A percentile compares a stretch with the other conserved stretches of the same genome.
These are phyloP conservation scores for Chlamydomonas applanata DNA, from an alignment of 139 green algal species.

Conservation along the genomic window DNA sequence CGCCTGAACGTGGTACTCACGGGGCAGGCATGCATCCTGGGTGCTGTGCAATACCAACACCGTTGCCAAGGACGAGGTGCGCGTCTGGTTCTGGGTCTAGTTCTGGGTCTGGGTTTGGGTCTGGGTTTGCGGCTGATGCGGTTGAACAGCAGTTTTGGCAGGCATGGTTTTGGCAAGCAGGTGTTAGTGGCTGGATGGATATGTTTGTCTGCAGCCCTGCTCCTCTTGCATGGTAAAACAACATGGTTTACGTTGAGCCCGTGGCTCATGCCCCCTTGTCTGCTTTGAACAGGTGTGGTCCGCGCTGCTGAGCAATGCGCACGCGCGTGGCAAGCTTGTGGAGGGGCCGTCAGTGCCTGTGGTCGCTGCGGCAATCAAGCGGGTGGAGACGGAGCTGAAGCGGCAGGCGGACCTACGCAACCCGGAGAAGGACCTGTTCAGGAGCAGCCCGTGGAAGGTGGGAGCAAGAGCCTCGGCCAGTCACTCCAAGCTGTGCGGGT, in stretches of 20 bases:
- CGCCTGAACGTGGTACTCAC: constrained; percentile 78
- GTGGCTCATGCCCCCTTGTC: background rate
- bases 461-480: too few relatives aligned
- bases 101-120: too few relatives aligned
- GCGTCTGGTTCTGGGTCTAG: too few relatives aligned
- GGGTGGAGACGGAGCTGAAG: background rate
- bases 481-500: too few relatives aligned
- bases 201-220: too few relatives aligned
- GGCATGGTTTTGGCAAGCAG: too few relatives aligned
- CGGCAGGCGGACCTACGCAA: background rate
- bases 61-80: background rate
- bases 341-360: background rate
- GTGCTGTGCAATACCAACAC: constrained; percentile 15
- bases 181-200: too few relatives aligned
- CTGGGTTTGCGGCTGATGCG: too few relatives aligned
- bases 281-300: background rate
- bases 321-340: background rate
- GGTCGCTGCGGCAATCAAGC: background rate
- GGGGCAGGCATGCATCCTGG: constrained; percentile 10
- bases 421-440: background rate
- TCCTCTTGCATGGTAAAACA: too few relatives aligned
- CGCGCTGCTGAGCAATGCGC: background rate
- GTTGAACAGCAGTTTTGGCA: too few relatives aligned
- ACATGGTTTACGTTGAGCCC: too few relatives aligned
- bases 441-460: background rate